These are phyloP conservation scores for Coniferiporia weirii DNA, from an alignment of 1,284 basidiomycete species.

Conservation along the genomic window DNA sequence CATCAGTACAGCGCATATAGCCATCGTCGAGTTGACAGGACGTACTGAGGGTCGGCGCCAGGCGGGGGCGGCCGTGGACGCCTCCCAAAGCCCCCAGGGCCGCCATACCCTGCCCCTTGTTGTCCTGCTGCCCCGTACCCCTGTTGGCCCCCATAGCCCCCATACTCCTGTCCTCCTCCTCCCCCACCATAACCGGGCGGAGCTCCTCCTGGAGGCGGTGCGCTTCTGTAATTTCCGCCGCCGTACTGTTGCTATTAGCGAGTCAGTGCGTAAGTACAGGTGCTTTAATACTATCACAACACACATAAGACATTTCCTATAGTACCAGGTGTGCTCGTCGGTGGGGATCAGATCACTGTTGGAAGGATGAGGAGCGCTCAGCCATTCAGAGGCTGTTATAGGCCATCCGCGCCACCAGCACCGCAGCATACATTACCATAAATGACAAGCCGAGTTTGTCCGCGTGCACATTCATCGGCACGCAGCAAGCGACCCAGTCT, in stretches of 20 bases:
- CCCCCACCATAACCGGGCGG: slow-evolving; percentile 11
- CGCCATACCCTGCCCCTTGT: slow-evolving; percentile 27
- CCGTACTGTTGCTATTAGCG: background rate
- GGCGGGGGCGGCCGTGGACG: slow-evolving; percentile 44
- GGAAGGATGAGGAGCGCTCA: background rate
- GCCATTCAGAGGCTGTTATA: background rate
- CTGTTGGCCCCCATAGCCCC: slow-evolving; percentile 24
- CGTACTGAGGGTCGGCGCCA: slow-evolving; percentile 68
- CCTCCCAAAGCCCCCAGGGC: slow-evolving; percentile 37
- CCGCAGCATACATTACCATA: background rate
- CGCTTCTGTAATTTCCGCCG: slow-evolving; percentile 6
- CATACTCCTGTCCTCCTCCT: slow-evolving; percentile 17
- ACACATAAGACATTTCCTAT: slow-evolving; percentile 6
- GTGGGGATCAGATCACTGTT: background rate
- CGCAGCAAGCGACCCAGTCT: too few species aligned
- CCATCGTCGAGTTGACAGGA: slow-evolving; percentile 15
- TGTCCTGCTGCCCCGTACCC: too few species aligned
- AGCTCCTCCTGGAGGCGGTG: slow-evolving; percentile 5
- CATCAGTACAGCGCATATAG: slow-evolving; percentile 9
- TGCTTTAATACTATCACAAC: background rate
- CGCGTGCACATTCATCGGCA: too few species aligned
- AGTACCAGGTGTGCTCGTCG: background rate
- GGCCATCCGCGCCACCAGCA: background rate
- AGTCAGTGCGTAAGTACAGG: background rate
- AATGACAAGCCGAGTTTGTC: too few species aligned